Conservation (phyloP, 805 yeast genomes). For the Starmera amethionina region DNA sequence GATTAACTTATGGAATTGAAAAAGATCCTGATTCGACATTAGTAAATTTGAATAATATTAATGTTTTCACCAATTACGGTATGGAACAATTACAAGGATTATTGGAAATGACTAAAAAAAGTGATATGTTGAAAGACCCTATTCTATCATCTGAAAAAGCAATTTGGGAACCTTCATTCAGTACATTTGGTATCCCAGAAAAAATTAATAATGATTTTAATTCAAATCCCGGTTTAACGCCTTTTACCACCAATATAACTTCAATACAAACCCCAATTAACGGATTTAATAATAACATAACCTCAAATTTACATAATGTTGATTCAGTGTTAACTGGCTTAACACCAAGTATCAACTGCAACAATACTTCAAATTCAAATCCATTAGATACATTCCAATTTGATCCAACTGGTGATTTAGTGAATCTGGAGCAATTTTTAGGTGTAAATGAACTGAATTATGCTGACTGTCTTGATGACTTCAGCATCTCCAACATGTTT, state of each 20-base stretch:
- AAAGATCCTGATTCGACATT: slow-evolving; percentile 2
- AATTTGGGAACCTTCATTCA: slow-evolving; percentile 15
- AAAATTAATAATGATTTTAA: neutral
- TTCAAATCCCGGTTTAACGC: neutral
- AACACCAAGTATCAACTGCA: no score
- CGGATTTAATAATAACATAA: no score
- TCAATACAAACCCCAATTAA: neutral
- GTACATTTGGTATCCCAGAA: neutral
- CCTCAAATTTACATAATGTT: no score
- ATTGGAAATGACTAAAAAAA: neutral
- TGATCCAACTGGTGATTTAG: no score
- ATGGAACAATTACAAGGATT: slow-evolving; percentile 3
- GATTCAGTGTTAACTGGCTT: no score
- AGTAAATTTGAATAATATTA: slow-evolving; percentile 11
- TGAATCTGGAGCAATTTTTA: no score
- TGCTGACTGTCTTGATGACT: no score
- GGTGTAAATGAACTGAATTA: no score
- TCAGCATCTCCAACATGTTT: no score
- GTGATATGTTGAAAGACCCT: slow-evolving; percentile 7
- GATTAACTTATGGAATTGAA: neutral
- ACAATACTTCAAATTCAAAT: no score
- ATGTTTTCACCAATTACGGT: slow-evolving; percentile 6
- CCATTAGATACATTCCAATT: no score
- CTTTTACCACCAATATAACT: neutral
- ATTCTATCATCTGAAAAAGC: slow-evolving; percentile 7